Base-by-base conservation (phyloP, 352 stramenopile species). In the Globisporangium nagaii region DNA sequence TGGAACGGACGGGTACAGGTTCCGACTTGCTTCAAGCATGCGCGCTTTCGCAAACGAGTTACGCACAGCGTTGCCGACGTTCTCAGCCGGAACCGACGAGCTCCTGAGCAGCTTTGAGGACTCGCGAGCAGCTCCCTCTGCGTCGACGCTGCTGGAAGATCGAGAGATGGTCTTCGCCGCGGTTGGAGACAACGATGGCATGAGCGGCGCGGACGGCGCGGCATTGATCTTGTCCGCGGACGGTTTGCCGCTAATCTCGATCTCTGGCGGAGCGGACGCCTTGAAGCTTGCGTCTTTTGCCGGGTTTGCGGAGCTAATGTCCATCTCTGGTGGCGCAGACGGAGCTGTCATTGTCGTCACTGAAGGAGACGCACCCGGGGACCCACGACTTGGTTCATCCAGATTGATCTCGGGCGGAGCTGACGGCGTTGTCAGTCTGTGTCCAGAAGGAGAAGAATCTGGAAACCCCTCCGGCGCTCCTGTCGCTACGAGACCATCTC, bases 31-130 rank as follows among this genome's bases (percentile, higher is more conserved):
- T 22, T 81, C 72, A 1, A 62, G 44, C 44, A 70, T 42, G 13
- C 63, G 65, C 3, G 64, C 72, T 36, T 76, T 87, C 6, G 73
- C 67, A 43, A 85, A 82, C 4, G 76, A 78, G 43, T 54, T 68
- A 6, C 71, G 70, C 9, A 87, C 71, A 2, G 58, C 65, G 11
- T 39, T 50, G 15, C 60, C 68, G 1, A 65, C 73, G 27, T 32
- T 66, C 53, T 74, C 66, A 22, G 63, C 58, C 0, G 68, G 62
- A 7, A 54, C 54, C n/a, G 53, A 32, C 48, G 37, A 57, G 30
- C 59, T 37, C 46, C 71, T 66, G 32, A 61, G 63, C 15, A 52
- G 50, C 17, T 66, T 56, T 12, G 22, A 30, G 7, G 62, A 42
- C 2, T 55, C 60, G 15, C 13, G 8, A n/a, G 27, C 1, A 27